Base-by-base conservation (phyloP, 176 grass and related monocot genomes). In the Areca catechu region DNA sequence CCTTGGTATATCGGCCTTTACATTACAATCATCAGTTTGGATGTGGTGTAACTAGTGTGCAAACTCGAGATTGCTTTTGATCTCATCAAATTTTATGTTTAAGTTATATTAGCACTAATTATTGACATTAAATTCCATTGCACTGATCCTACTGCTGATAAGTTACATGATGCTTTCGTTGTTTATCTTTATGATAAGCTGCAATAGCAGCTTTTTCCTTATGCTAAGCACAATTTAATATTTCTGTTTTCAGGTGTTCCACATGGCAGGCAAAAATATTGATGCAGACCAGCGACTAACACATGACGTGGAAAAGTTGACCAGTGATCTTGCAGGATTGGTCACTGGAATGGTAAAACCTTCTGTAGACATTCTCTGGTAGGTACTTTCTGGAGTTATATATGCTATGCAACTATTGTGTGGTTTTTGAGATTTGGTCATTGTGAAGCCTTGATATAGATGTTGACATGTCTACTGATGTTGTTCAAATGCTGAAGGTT, bases 261-360 rank as follows among this genome's bases (percentile, higher is more conserved):
- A 92, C 60, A 83, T 91, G 86, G 75, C 93, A 66, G 78, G 81
- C 62, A 81, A 77, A 77, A 77, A 63, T 69, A 79, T 97, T 50
- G 93, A 97, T 83, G 93, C 93, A 74, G 93, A 97, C 70, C 93
- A 97, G 66, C 85, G 93, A 72, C 59, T 97, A 54, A 91, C 93
- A 49, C 81, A 82, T 67, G 93, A 97, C 61, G 84, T 97, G 29
- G 93, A 97, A 64, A 97, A 97, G 70, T 88, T 97, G 78, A 83
- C 93, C 58, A 84, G 68, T 71, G 93, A 97, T 73, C 83, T 97
- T 75, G 84, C 93, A 67, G 74, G 93, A 55, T 74, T 97, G 70
- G 93, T 97, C 74, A 97, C 93, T 75, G 87, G 93, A 72, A 89
- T 97, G 83, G 87, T 97, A 72, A 97, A 97, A 28, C 93, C 93